Evolutionary conservation across 176 grass and related monocot species (phyloP).

Genomic region (Triticum aestivum): IWGSC_CS_RefSeq_v2.1 NC_057810.1:49253099-49253598

Average conservation of each 20-base stretch:
- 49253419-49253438: conserved; percentile 1
- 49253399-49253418: neutral
- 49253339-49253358: neutral
- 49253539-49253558: conserved; percentile 98
- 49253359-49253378: neutral
- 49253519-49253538: conserved; percentile 71
- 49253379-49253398: neutral
- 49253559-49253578: conserved; percentile 87
- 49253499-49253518: conserved; percentile 76
- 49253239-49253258: neutral
- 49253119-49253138: neutral
- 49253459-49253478: conserved; percentile 49
- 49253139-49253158: neutral
- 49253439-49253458: neutral
- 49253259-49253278: no score
- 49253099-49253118: neutral
- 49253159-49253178: neutral
- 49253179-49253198: neutral
- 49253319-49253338: neutral
- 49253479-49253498: conserved; percentile 64
- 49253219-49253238: neutral
- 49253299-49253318: no score
- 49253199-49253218: conserved; percentile 4
- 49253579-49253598: conserved; percentile 68
- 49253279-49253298: no score